phyloP scores from a whole-genome alignment of 2,329 filamentous ascomycete genomes.

The Aspergillus puulaauensis region DNA sequence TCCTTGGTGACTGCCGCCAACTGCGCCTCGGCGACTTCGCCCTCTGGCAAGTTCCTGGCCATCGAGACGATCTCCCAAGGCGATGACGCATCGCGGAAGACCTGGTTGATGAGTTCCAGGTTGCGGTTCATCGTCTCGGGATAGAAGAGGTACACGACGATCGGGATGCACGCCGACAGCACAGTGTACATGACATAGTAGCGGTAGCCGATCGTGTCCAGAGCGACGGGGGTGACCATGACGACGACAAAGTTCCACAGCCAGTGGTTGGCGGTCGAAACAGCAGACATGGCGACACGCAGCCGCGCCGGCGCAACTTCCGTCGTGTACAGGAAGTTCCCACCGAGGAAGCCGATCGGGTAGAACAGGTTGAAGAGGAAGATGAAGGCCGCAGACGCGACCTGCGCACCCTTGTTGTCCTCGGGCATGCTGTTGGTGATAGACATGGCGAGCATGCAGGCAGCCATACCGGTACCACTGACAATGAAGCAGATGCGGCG shows the following conservation, averaged over 20 bases:
- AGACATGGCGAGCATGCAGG: conserved; percentile 57
- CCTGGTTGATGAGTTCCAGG: conserved; percentile 18
- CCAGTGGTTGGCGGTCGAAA: conserved; percentile 8
- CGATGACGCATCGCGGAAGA: conserved; percentile 18
- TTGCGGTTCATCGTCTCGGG: conserved; percentile 22
- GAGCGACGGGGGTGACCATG: conserved; percentile 21
- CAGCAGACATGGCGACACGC: conserved; percentile 8
- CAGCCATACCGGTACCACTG: conserved; percentile 53
- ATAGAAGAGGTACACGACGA: conserved; percentile 21
- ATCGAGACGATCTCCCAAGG: conserved; percentile 11
- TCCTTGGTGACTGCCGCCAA: background rate
- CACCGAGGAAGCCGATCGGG: conserved; percentile 21
- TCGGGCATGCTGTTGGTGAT: conserved; percentile 35
- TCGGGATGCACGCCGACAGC: conserved; percentile 13
- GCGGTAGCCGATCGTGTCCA: conserved; percentile 17
- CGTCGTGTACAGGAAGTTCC: conserved; percentile 20
- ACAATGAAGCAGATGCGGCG: conserved; percentile 54
- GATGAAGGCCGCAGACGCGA: conserved; percentile 33
- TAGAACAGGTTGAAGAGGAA: conserved; percentile 66
- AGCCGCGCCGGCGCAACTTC: conserved; percentile 20
- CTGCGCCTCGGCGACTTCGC: conserved; percentile 26
- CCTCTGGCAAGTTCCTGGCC: conserved; percentile 5
- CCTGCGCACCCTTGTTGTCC: conserved; percentile 11
- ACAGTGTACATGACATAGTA: conserved; percentile 22
- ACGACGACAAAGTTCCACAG: conserved; percentile 21